Base-by-base conservation (phyloP, 306 rosid genomes). In the Trichosanthes truncata region DNA sequence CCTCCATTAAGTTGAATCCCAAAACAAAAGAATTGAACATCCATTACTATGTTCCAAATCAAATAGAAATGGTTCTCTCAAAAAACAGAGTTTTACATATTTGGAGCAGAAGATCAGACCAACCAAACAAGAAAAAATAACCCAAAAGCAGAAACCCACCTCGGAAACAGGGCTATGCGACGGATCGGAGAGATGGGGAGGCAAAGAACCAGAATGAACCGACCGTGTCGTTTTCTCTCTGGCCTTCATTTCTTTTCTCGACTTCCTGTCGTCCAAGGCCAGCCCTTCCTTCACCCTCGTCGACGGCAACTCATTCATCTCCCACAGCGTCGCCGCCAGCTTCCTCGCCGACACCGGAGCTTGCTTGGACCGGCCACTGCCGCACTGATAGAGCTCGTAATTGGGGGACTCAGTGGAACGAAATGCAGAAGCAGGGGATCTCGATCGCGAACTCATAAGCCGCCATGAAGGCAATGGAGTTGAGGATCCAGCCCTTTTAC, bases 311-410 rank as follows among this genome's bases (percentile, higher is more conserved):
- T 96, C 98, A 81, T 96, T 96, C 96, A 96, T 96, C 88, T 93
- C 99, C 99, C 99, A 96, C 56, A 96, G 86, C 60, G 98, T 93
- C 25, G 99, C 99, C 35, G 99, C 99, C 15, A 93, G 96, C 84
- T 96, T 96, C 86, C 99, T 91, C 51, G 99, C 99, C 46, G 99
- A 96, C 5, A 93, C 93, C 5, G 99, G 97, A 53, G 87, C 81
- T 77, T 81, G 89, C 66, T 85, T 89, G 12, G 82, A 78, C 83
- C 85, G 90, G 76, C 45, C 48, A 7, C 75, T 62, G 46, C 83
- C 87, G 3, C 77, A 33, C 63, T 86, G 92, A 1, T 93, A 81
- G 2, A 88, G 81, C 5, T 89, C 84, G 74, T 85, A 79, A 59
- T 76, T 92, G 9, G 96, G 98, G 1, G 97, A 95, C 8, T 87